Base-by-base conservation (phyloP, 495 filamentous ascomycete species). In the Lophiotrema nucula region DNA sequence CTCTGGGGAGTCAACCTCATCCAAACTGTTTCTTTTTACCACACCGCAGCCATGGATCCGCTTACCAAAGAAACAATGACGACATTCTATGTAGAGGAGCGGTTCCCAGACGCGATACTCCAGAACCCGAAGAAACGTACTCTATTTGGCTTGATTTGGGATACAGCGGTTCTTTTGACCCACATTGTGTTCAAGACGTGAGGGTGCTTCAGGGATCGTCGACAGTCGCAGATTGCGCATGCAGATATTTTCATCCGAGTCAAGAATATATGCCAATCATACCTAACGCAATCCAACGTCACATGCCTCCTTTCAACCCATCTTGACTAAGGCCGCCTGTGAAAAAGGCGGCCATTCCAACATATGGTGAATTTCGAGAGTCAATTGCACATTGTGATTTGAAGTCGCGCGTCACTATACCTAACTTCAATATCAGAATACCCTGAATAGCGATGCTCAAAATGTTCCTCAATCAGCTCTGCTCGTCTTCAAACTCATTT, bases 151-250 rank as follows among this genome's bases (percentile, higher is more conserved):
- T 47, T 55, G 38, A 21, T 55, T 22, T 45, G 52, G 38, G 26
- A 55, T 55, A 47, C 52, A 24, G 25, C 26, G 52, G 52, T 52
- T 52, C 48, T 52, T 52, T 41, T 38, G 48, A 52, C 48, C 28
- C 25, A 41, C 33, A 41, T 52, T 52, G 48, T 52, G 48, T 52
- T 52, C 33, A 52, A 25, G 48, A 41, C 31, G 48, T 52, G 33
- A 52, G 28, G 47, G 48, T 39, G 48, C 48, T 52, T 41, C 33
- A 25, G 28, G 33, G 28, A 52, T 52, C 13, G 48, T 52, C 31
- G 31, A 35, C 15, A 27, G 48, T 24, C 28, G 48, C 33, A 41
- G 33, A 52, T 52, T 52, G 48, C 22, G 28, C 48, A 52, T 35
- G 48, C 48, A 52, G 48, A 52, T 52, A 41, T 38, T 52, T 39